Conservation (phyloP, 805 yeast species). For the Ogataea trehaloabstinens region DNA sequence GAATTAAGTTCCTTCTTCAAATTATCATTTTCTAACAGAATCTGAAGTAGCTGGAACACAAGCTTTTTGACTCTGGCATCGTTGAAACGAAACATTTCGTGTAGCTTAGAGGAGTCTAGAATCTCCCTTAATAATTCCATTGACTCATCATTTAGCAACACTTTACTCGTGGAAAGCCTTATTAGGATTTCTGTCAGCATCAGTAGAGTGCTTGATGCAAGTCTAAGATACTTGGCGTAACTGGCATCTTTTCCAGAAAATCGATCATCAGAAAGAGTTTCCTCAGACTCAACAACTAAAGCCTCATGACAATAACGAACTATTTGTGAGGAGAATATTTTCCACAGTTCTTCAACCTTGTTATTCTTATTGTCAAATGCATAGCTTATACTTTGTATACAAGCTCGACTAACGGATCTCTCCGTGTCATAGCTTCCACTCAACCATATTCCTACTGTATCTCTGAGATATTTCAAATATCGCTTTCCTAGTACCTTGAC, state of each 20-base stretch:
- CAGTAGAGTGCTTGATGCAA: conserved; percentile 48
- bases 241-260: conserved; percentile 66
- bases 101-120: conserved; percentile 41
- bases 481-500: conserved; percentile 51
- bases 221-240: conserved; percentile 57
- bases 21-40: conserved; percentile 22
- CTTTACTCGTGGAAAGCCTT: conserved; percentile 3
- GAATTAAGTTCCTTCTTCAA: conserved; percentile 23
- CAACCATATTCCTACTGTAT: conserved; percentile 71
- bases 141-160: conserved; percentile 21
- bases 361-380: conserved; percentile 58
- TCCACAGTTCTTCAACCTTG: conserved; percentile 59
- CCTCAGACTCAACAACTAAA: conserved; percentile 54
- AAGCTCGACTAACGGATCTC: conserved; percentile 50
- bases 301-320: conserved; percentile 53
- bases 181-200: conserved; percentile 36
- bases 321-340: conserved; percentile 53
- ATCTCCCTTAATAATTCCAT: conserved; percentile 30
- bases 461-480: conserved; percentile 64
- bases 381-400: conserved; percentile 43
- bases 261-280: conserved; percentile 72
- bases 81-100: conserved; percentile 39
- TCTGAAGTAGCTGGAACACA: conserved; percentile 36
- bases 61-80: conserved; percentile 43
- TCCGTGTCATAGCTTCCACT: conserved; percentile 74